Percentiles rank a stretch among this genome's conserved stretches.
Evolutionary conservation across 305 asterid genomes (phyloP).

Genomic region (Plantago lanceolata): DNA sequence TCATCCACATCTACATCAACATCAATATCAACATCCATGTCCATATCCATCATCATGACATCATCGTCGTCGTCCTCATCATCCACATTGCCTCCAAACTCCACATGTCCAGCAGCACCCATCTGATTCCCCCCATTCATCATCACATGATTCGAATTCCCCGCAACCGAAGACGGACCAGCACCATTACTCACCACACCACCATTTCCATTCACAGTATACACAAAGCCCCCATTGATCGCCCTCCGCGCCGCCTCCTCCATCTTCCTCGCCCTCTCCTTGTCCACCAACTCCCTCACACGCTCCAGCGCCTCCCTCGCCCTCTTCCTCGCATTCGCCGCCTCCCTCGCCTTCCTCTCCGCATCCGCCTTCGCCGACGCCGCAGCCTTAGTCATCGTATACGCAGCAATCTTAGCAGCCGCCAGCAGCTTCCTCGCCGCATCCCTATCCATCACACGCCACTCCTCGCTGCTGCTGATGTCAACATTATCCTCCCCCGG

Average conservation of each 20-base stretch:
- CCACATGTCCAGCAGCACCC: too few species aligned
- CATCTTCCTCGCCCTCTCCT: conserved; percentile 50
- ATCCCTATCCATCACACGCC: conserved; percentile 50
- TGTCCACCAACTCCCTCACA: conserved; percentile 42
- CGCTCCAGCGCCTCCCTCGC: conserved; percentile 71
- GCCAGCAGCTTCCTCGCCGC: conserved; percentile 56
- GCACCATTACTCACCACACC: conserved; percentile 21
- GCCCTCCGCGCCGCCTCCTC: conserved; percentile 31
- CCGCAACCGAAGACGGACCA: conserved; percentile 24
- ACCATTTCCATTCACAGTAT: conserved; percentile 28
- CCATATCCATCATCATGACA: conserved; percentile 39
- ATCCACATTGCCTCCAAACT: background rate
- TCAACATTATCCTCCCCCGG: conserved; percentile 24
- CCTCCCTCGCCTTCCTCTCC: conserved; percentile 67
- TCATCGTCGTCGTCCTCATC: conserved; percentile 23
- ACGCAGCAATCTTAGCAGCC: conserved; percentile 63
- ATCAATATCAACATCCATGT: conserved; percentile 23
- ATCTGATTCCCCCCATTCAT: conserved; percentile 41
- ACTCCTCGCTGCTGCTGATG: conserved; percentile 24
- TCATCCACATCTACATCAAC: conserved; percentile 4
- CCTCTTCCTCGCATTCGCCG: conserved; percentile 59
- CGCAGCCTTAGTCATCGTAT: conserved; percentile 57
- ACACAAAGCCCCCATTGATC: conserved; percentile 13
- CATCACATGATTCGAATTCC: conserved; percentile 30
- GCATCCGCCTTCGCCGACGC: conserved; percentile 54